Base-by-base conservation (phyloP, 306 rosid genomes). In the Begonia peltatifolia region DNA sequence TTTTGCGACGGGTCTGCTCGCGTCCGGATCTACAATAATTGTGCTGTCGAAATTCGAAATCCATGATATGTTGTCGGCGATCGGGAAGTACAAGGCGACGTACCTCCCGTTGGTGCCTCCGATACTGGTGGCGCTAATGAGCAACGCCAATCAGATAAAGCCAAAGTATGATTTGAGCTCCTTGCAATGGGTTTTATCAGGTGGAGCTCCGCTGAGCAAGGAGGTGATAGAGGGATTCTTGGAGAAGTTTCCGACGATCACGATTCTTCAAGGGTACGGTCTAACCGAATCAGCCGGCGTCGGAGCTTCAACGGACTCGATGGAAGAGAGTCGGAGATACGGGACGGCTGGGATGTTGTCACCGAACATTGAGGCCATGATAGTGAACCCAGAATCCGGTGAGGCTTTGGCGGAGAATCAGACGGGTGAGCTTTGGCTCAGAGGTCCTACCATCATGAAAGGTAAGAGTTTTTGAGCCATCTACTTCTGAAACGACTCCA, bases 361-460 rank as follows among this genome's bases (percentile, higher is more conserved):
- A 6, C 68, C 94, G 25, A 60, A 68, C 58, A 70, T 67, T 23
- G 72, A 85, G 74, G 95, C 79, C 0, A 85, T 64, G 89, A 68
- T 85, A 14, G 87, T 90, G 7, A 74, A 80, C 25, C 83, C 82
- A 10, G 84, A 72, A 1, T 50, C 66, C 10, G 79, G 74, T 6
- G 14, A 65, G 49, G 59, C 84, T 6, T 60, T 80, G 18, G 44
- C 79, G 41, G 80, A 69, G 13, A 83, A 83, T 47, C 65, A 35
- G 52, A 74, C 85, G 5, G 97, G 95, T n/a, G 97, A 90, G 67
- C 92, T 90, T 14, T 90, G 94, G 92, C 82, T 90, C 1, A 75
- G 75, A 59, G 97, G 97, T 47, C 87, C 84, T 76, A 67, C 83
- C 57, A 61, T 83, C 10, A 85, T 88, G 96, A 88, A 75, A 81